Evolutionary conservation across 768 basidiomycete genomes (phyloP), one percentile per base, ranked within the genome.

Genomic region (Tricholomella constricta): DNA sequence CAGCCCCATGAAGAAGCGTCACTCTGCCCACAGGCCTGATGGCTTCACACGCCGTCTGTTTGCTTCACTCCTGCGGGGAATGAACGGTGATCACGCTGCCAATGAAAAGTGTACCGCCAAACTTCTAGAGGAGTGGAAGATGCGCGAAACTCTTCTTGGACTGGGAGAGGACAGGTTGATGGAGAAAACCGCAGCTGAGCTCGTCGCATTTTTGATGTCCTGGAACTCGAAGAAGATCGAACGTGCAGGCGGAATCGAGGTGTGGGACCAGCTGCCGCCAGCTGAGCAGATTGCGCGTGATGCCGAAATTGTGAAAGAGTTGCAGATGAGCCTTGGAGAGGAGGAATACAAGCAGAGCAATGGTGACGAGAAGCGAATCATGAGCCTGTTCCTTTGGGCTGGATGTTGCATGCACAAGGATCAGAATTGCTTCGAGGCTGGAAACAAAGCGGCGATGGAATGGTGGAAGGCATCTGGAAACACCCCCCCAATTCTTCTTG

Each of bases 341-440:
- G 27, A 29, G 7, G 45, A 19, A 7, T 51, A 41, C 22, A 17
- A 51, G 11, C 4, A 12, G 4, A 40, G 43, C 12, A 23, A 31
- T 3, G 22, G 15, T 8, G 41, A 20, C 6, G 50, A 51, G 12
- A 11, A 35, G 31, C 29, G 25, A 9, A 25, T 17, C 1, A 4
- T 51, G 2, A 23, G 58, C 20, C 48, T 62, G 6, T 66, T 69
- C 43, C 45, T 69, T 10, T 64, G 63, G 58, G 69, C 53, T 4
- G 48, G 48, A 8, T 49, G 38, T 10, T 42, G n/a, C n/a, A n/a
- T n/a, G 48, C 36, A 50, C 42, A 68, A 68, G 54, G 67, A 67
- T 36, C 44, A 69, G 43, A 71, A 71, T 22, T 31, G 63, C 0
- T 50, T 69, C 2, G 65, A 65, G 40, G 65, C 63, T 2, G 65